Conservation (phyloP, 1,284 basidiomycete species). For the Apiotrichum akiyoshidainum region DNA sequence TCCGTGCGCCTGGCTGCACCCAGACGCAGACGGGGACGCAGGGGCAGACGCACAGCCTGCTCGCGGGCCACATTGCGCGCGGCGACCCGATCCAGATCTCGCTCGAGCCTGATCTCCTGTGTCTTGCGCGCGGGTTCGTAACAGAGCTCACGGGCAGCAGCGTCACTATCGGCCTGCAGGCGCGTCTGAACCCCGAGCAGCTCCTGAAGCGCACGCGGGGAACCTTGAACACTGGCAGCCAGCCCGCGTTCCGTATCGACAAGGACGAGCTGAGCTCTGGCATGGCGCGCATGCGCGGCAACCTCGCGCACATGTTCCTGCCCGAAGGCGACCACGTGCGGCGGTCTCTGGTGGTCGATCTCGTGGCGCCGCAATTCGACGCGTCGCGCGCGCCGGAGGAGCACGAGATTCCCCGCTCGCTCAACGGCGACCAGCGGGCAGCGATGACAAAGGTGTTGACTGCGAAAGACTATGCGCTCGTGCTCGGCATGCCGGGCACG, state of each 20-base stretch:
- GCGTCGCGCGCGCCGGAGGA: constrained; percentile 36
- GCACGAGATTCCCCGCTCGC: constrained; percentile 39
- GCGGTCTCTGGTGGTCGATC: constrained; percentile 73
- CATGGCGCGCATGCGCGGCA: constrained; percentile 82
- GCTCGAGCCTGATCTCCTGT: constrained; percentile 76
- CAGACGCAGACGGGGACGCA: constrained; percentile 9
- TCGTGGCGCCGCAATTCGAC: constrained; percentile 65
- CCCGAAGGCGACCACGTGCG: constrained; percentile 60
- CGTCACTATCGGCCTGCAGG: constrained; percentile 76
- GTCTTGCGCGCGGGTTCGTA: constrained; percentile 80
- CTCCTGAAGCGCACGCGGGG: constrained; percentile 54
- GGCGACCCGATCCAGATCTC: constrained; percentile 83
- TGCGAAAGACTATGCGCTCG: constrained; percentile 83
- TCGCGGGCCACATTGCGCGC: constrained; percentile 71
- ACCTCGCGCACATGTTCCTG: constrained; percentile 85
- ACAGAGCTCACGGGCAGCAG: constrained; percentile 63
- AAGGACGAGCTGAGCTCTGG: constrained; percentile 85
- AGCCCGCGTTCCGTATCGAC: constrained; percentile 72
- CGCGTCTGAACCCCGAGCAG: constrained; percentile 61
- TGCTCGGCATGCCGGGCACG: constrained; percentile 97
- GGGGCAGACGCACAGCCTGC: constrained; percentile 53
- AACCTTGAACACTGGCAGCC: too few relatives aligned
- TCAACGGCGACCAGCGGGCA: constrained; percentile 72
- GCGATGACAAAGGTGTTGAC: constrained; percentile 72
- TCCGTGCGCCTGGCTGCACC: constrained; percentile 45